Evolutionary conservation across 2,329 filamentous ascomycete species (phyloP), one percentile per base, ranked within the genome.

Genomic region (Raffaelea arxii): DNA sequence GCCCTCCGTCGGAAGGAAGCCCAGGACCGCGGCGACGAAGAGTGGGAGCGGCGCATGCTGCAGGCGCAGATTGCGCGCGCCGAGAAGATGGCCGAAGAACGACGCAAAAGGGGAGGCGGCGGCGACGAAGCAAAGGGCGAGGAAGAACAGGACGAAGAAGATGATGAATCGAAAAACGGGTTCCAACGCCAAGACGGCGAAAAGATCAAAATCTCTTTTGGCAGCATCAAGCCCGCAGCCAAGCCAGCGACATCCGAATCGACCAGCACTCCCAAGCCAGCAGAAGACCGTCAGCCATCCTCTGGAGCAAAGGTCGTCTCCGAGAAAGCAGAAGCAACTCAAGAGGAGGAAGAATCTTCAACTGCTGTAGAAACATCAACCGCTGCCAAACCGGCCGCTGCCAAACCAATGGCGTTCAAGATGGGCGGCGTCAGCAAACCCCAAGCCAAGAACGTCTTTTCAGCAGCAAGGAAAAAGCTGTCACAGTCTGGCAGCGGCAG

Each of bases 1-100:
- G 87, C 87, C 23, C 72, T 96, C 42, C 71, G 82, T 54, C 81
- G 83, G 59, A 91, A 88, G 63, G 90, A 96, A 62, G 77, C 85
- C 46, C 82, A 90, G 63, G 90, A 96, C 57, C 86, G 86, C 55
- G 88, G 89, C 2, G 90, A 96, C 55, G 91, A 97, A 61, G 86
- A 94, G 65, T 68, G 88, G 42, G 90, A 97, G 65, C 84, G 91
- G 64, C 79, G 77, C 59, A 72, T 90, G 69, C 82, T 98, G 39
- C 75, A 77, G 56, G 84, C 87, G 59, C 92, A 97, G 71, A 86
- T 97, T 42, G 78, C 79, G 61, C 72, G 85, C 49, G 90, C 90
- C 3, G 74, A 80, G 56, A 75, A 73, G 51, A 75, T 77, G 43
- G 76, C 72, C 4, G 72, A 75, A 47, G 64, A 63, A 19, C 64